Evolutionary conservation across 2,329 filamentous ascomycete species (phyloP).

Genomic region (Allantophomopsis lycopodina): DNA sequence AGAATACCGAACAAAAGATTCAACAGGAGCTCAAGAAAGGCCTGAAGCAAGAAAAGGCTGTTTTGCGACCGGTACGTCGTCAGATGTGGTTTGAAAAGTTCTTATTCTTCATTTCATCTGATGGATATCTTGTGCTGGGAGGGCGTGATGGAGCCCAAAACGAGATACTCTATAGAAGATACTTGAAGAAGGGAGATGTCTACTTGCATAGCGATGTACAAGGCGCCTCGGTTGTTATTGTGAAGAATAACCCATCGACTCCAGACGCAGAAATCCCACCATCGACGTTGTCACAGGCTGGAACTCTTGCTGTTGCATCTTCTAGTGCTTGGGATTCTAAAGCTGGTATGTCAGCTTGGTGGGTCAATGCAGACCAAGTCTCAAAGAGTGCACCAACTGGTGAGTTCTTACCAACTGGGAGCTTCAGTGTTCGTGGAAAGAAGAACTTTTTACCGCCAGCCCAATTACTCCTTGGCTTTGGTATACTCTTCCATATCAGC

Average conservation of each 20-base stretch:
- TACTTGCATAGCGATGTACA: slow-evolving; percentile 86
- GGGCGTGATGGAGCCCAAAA: slow-evolving; percentile 83
- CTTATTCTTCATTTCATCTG: slow-evolving; percentile 85
- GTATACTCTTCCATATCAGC: slow-evolving; percentile 76
- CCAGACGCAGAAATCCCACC: slow-evolving; percentile 82
- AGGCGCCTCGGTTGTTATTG: slow-evolving; percentile 71
- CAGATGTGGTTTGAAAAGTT: slow-evolving; percentile 98
- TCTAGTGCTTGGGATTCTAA: slow-evolving; percentile 95
- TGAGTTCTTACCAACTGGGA: slow-evolving; percentile 65
- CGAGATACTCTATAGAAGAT: slow-evolving; percentile 78
- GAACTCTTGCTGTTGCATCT: slow-evolving; percentile 68
- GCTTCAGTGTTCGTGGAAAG: slow-evolving; percentile 70
- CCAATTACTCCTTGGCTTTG: slow-evolving; percentile 77
- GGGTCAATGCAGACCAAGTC: slow-evolving; percentile 83
- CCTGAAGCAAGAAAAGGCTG: slow-evolving; percentile 81
- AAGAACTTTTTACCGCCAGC: slow-evolving; percentile 88
- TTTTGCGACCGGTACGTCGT: slow-evolving; percentile 69
- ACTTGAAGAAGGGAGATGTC: slow-evolving; percentile 78
- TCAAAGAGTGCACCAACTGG: slow-evolving; percentile 72
- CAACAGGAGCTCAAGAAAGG: slow-evolving; percentile 72
- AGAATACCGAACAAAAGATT: slow-evolving; percentile 84
- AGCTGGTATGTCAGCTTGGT: slow-evolving; percentile 90
- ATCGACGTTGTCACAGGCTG: slow-evolving; percentile 81
- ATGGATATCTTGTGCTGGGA: slow-evolving; percentile 83
- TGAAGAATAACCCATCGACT: slow-evolving; percentile 73